A percentile compares a stretch with the other conserved stretches of the same genome.
Conservation (phyloP, 208 protist species). For the Naegleria fowleri region DNA sequence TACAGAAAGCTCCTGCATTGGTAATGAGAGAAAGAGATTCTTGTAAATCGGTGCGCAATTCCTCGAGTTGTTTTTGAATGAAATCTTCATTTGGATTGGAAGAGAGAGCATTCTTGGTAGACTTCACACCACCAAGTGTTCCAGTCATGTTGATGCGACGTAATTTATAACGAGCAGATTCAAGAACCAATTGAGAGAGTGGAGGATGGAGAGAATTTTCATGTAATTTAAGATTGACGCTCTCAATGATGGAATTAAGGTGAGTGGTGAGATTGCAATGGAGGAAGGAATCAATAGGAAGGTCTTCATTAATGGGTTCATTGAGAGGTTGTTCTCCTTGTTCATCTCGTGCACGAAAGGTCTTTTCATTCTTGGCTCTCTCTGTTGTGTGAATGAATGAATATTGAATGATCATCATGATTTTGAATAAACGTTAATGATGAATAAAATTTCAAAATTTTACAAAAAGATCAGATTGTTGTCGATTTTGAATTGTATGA, state of each 20-base stretch:
- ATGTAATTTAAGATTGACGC: background rate
- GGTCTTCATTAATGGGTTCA: background rate
- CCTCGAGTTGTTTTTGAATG: background rate
- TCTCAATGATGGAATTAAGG: background rate
- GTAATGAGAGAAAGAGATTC: background rate
- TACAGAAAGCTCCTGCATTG: background rate
- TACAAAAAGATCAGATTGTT: too few relatives aligned
- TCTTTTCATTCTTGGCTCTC: background rate
- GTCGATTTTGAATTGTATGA: too few relatives aligned
- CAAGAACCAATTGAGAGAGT: background rate
- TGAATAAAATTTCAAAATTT: too few relatives aligned
- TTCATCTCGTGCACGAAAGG: background rate
- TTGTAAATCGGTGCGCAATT: background rate
- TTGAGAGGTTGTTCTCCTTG: background rate
- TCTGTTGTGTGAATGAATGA: background rate
- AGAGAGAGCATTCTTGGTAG: background rate
- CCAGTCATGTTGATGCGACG: too few relatives aligned
- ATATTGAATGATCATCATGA: too few relatives aligned
- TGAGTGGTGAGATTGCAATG: background rate
- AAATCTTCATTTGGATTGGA: background rate
- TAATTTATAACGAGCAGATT: background rate
- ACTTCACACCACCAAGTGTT: too few relatives aligned
- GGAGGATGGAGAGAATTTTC: background rate
- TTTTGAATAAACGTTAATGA: too few relatives aligned
- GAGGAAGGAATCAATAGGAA: too few relatives aligned